Conservation (phyloP, 306 rosid species). For the Cicer yamashitae region DNA sequence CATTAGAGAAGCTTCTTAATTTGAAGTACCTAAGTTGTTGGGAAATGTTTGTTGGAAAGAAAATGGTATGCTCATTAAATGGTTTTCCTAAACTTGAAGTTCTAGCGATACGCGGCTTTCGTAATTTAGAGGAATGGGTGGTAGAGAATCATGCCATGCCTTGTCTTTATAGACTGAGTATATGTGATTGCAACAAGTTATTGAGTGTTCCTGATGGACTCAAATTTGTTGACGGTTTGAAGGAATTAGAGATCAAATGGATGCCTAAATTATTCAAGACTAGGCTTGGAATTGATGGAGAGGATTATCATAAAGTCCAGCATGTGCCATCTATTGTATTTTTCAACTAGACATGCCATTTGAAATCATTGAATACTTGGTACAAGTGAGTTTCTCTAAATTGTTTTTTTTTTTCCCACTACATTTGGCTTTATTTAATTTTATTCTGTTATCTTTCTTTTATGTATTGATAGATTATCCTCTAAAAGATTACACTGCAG, state of each 20-base stretch:
- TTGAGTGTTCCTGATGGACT: constrained; percentile 60
- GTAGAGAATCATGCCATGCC: constrained; percentile 54
- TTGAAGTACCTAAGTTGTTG: constrained; percentile 51
- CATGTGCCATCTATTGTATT: constrained; percentile 56
- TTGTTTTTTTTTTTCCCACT: background rate
- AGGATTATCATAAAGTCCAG: constrained; percentile 54
- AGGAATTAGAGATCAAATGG: constrained; percentile 49
- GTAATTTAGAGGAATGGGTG: constrained; percentile 54
- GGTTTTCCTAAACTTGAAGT: constrained; percentile 60
- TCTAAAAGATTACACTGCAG: too few species aligned
- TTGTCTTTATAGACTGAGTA: constrained; percentile 40
- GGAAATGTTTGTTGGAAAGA: constrained; percentile 50
- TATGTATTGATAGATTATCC: too few species aligned
- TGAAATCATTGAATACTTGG: background rate
- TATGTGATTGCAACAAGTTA: constrained; percentile 41
- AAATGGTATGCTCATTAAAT: constrained; percentile 45
- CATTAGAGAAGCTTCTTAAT: constrained; percentile 53
- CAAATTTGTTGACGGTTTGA: constrained; percentile 37
- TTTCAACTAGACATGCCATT: constrained; percentile 32
- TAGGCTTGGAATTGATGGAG: constrained; percentile 50
- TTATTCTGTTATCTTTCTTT: too few species aligned
- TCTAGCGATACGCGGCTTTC: constrained; percentile 42
- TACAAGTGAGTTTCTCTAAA: background rate
- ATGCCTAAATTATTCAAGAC: constrained; percentile 53
- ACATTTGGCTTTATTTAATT: too few species aligned